Conservation (phyloP, 176 grass and related monocot species). For the Rhynchospora pubera region DNA sequence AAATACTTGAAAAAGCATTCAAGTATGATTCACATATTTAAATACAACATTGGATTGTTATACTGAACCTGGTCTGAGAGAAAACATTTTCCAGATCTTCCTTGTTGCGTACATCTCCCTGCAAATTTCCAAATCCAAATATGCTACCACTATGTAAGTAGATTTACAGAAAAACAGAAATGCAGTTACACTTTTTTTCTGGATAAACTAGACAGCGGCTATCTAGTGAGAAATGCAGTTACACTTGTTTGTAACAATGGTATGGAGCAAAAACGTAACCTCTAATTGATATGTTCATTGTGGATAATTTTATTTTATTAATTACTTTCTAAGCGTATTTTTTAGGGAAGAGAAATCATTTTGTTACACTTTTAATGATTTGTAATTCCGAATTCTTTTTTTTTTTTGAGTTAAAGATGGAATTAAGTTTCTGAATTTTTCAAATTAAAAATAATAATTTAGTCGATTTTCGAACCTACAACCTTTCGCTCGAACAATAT, state of each 20-base stretch:
- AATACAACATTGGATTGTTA: background rate
- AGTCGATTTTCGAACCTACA: too few relatives aligned
- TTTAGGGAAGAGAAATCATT: background rate
- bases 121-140: background rate
- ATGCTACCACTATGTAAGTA: background rate
- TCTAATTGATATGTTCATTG: background rate
- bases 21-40: background rate
- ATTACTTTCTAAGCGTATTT: background rate
- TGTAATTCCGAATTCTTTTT: too few relatives aligned
- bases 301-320: background rate
- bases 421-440: too few relatives aligned
- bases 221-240: too few relatives aligned
- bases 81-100: conserved; percentile 74
- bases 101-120: conserved; percentile 64
- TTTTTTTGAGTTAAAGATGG: too few relatives aligned
- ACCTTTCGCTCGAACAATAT: too few relatives aligned
- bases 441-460: too few relatives aligned
- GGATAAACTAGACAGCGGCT: too few relatives aligned
- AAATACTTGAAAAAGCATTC: background rate
- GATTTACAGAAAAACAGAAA: background rate
- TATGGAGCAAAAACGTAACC: background rate
- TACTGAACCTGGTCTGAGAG: conserved; percentile 20
- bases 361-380: background rate
- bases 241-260: too few relatives aligned
- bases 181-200: too few relatives aligned